Evolutionary conservation across 2,329 filamentous ascomycete species (phyloP), one percentile per base, ranked within the genome.

Genomic region (Westerdykella aurantiaca): DNA sequence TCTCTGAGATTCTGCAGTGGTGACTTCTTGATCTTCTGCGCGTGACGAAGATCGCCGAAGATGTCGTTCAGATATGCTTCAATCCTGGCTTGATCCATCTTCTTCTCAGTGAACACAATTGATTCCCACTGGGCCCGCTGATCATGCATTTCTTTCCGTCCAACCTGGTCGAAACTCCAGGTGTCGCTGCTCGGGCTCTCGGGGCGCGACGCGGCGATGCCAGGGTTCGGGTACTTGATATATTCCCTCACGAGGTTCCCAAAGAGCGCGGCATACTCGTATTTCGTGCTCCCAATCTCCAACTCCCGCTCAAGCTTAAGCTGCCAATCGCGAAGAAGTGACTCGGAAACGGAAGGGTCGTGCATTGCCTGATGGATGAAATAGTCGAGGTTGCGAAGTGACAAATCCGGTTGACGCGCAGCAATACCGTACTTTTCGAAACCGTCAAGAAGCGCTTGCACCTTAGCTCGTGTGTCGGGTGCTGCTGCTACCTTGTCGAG

Each of bases 121-220:
- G 66, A 57, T 56, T 83, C 80, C 77, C 79, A 82, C 11, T 69
- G 53, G 14, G 54, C 51, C 23, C 67, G 66, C 40, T 69, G 61
- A 41, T 74, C 64, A 12, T 70, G 54, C 55, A 70, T 74, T 39
- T 67, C 66, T 2, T 67, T 60, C 16, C 67, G 64, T 1, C 67
- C 69, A 10, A 75, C 51, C 7, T 66, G 58, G 31, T 74, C 72
- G 38, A 73, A 74, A 22, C 34, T 45, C n/a, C 47, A 43, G 1
- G 46, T 16, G 34, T 45, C 44, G 21, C 37, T 41, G 13, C 14
- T 34, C 16, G 34, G 13, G 16, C 31, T 34, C 2, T 34, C 18
- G 5, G 22, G 23, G 3, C 11, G 10, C 14, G 35, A 2, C 3
- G 35, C 23, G 5, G 44, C 39, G 10, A 38, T 22, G 9, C 34